These are phyloP conservation scores for Tremella mesenterica DNA, from an alignment of 768 basidiomycete genomes.

Conservation along the genomic window DNA sequence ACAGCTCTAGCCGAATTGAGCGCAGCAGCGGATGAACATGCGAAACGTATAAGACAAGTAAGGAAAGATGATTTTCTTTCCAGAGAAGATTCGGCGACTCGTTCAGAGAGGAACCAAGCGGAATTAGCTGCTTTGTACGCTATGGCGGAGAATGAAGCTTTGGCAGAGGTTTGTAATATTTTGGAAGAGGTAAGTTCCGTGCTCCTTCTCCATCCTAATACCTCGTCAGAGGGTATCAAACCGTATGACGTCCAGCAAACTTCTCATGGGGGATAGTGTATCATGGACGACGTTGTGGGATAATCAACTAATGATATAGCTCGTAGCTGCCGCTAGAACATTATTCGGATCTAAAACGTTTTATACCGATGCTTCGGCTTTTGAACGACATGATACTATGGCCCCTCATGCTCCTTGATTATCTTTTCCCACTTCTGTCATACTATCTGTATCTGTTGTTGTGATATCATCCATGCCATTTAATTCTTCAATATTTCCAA, in stretches of 20 bases:
- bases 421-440: too few relatives aligned
- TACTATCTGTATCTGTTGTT: too few relatives aligned
- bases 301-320: constrained; percentile 8
- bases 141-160: constrained; percentile 42
- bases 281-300: neutral
- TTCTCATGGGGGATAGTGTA: neutral
- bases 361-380: constrained; percentile 6
- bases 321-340: constrained; percentile 31
- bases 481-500: too few relatives aligned
- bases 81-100: neutral
- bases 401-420: too few relatives aligned
- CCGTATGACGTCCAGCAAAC: neutral
- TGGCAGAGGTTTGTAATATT: constrained; percentile 35
- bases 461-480: too few relatives aligned
- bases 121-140: constrained; percentile 41
- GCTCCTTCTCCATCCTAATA: neutral
- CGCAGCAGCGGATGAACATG: constrained; percentile 33
- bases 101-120: neutral
- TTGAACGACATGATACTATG: too few relatives aligned
- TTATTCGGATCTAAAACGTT: constrained; percentile 37
- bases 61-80: neutral
- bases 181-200: constrained; percentile 42
- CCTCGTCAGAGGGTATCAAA: too few relatives aligned
- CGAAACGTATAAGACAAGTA: constrained; percentile 8
- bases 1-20: constrained; percentile 33